Evolutionary conservation across 306 rosid genomes (phyloP), one percentile per base, ranked within the genome.

Genomic region (Rosa persica): DNA sequence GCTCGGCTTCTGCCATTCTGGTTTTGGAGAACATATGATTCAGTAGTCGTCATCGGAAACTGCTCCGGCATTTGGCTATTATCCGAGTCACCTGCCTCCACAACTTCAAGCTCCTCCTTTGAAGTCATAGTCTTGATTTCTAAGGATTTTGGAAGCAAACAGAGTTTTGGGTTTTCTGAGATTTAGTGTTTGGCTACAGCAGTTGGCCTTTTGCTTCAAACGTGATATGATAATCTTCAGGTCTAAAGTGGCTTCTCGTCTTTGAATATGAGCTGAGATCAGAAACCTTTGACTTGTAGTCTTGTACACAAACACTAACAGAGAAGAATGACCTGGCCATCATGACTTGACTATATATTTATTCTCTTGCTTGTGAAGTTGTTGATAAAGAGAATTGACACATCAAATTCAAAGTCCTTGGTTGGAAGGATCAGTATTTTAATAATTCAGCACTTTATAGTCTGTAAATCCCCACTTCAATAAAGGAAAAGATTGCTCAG

Each of bases 51-150:
- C 79, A 52, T 79, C 61, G 73, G 34, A 62, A 68, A 47, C 46
- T 79, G 39, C 76, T 77, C 88, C 76, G 87, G 70, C 65, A 83
- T 70, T n/a, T 62, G 62, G 27, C n/a, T 69, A 67, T 40, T 6
- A 46, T 20, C 25, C 16, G 42, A 57, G 68, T 20, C 77, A 39
- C 70, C 20, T 65, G 70, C 70, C 39, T 80, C 71, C 39, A 70
- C 79, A 79, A 52, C 22, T 77, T 81, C 79, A 67, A 75, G 76
- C 76, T 70, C 43, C 20, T 60, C 19, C 8, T 27, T 67, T 17
- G 73, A 34, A 72, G 44, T 72, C 88, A 81, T 86, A 64, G 6
- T 34, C 9, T 55, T 5, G 48, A 6, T 4, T 20, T 71, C 2
- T 4, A 25, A 25, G 17, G 17, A 23, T 23, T n/a, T 61, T 61